Evolutionary conservation across 2,329 filamentous ascomycete genomes (phyloP).

Genomic region (Chalara sp.): DNA sequence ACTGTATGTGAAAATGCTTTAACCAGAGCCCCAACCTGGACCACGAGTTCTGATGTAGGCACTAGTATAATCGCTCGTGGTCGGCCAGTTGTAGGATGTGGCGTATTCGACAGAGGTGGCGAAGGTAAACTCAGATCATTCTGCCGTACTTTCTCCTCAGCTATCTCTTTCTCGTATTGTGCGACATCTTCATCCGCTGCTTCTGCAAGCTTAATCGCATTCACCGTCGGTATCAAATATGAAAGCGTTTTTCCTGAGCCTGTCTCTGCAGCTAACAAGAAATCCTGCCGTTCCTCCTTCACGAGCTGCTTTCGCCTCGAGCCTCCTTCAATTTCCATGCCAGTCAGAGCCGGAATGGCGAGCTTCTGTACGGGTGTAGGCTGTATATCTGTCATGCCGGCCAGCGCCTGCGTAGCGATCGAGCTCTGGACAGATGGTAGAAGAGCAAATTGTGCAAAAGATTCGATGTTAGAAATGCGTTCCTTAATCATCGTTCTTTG

Average conservation of each 20-base stretch:
- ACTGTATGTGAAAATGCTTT: slow-evolving; percentile 77
- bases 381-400: slow-evolving; percentile 64
- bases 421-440: slow-evolving; percentile 66
- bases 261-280: slow-evolving; percentile 88
- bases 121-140: slow-evolving; percentile 56
- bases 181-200: slow-evolving; percentile 50
- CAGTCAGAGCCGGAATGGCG: slow-evolving; percentile 76
- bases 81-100: slow-evolving; percentile 67
- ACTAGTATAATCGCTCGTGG: slow-evolving; percentile 82
- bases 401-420: slow-evolving; percentile 65
- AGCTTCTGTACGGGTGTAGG: slow-evolving; percentile 88
- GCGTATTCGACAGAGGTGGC: slow-evolving; percentile 53
- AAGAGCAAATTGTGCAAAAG: slow-evolving; percentile 76
- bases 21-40: slow-evolving; percentile 74
- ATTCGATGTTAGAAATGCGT: slow-evolving; percentile 59
- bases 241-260: slow-evolving; percentile 95
- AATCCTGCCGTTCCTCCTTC: slow-evolving; percentile 40
- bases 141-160: slow-evolving; percentile 46
- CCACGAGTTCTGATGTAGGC: slow-evolving; percentile 85
- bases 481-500: slow-evolving; percentile 46
- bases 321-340: slow-evolving; percentile 35
- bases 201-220: slow-evolving; percentile 77
- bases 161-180: slow-evolving; percentile 51
- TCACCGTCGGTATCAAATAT: slow-evolving; percentile 77
- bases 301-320: slow-evolving; percentile 23